These are phyloP conservation scores for Seiridium unicorne DNA, from an alignment of 2,329 filamentous ascomycete genomes.

Conservation along the genomic window DNA sequence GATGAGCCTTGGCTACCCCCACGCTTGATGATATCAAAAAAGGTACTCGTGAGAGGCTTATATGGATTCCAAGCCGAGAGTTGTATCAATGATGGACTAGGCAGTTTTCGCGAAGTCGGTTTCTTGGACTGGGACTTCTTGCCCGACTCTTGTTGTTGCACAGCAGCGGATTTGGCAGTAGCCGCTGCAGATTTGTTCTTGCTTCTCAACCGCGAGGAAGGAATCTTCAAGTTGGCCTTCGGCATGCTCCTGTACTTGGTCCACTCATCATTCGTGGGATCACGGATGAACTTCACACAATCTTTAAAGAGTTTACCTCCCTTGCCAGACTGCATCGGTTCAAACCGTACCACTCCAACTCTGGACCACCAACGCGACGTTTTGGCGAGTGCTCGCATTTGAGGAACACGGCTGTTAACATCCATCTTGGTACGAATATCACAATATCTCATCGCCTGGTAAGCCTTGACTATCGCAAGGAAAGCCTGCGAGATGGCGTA, in stretches of 20 bases:
- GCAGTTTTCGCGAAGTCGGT: background rate
- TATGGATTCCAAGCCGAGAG: constrained; percentile 28
- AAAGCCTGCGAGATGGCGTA: constrained; percentile 55
- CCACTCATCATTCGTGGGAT: constrained; percentile 58
- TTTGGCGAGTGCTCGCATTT: constrained; percentile 60
- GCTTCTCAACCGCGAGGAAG: constrained; percentile 25
- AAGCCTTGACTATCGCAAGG: constrained; percentile 55
- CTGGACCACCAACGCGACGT: constrained; percentile 57
- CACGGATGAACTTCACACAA: constrained; percentile 57
- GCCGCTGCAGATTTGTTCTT: constrained; percentile 21
- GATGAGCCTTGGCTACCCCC: constrained; percentile 27
- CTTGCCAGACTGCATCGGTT: constrained; percentile 52
- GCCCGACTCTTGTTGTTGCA: constrained; percentile 9
- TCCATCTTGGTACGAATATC: constrained; percentile 59
- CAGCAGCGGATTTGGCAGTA: constrained; percentile 20
- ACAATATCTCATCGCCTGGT: constrained; percentile 55
- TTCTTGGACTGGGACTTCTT: constrained; percentile 1
- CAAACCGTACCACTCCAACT: constrained; percentile 54
- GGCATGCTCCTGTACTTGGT: constrained; percentile 51
- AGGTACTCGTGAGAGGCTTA: constrained; percentile 28
- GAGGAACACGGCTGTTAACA: constrained; percentile 51
- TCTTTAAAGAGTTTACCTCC: constrained; percentile 55
- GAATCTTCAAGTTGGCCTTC: constrained; percentile 30
- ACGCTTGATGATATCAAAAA: constrained; percentile 32
- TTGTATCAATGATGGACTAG: constrained; percentile 14